A percentile compares a stretch with the other conserved stretches of the same genome.
Evolutionary conservation across 2,329 filamentous ascomycete genomes (phyloP).

Genomic region (Fusarium camptoceras): DNA sequence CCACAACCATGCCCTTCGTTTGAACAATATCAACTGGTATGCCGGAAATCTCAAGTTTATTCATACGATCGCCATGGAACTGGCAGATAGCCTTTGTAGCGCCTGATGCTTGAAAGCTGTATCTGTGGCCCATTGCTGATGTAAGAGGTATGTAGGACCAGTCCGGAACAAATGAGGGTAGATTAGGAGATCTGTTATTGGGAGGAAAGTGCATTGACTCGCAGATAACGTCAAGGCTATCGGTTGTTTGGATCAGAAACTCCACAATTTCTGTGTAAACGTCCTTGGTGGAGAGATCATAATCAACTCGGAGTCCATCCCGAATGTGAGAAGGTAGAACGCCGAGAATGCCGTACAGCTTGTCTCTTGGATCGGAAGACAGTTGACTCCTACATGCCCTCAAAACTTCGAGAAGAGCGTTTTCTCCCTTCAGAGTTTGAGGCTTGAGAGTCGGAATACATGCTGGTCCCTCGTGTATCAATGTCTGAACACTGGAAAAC

Average conservation of each 20-base stretch:
- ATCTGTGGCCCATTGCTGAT: slow-evolving; percentile 15
- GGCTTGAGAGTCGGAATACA: slow-evolving; percentile 10
- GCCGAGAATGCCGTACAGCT: slow-evolving; percentile 20
- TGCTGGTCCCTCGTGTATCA: slow-evolving; percentile 15
- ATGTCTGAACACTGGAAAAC: slow-evolving; percentile 15
- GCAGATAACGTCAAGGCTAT: slow-evolving; percentile 20
- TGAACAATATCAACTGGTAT: slow-evolving; percentile 10
- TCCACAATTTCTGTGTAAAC: slow-evolving; percentile 28
- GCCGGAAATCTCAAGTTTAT: slow-evolving; percentile 23
- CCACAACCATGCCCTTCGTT: slow-evolving; percentile 19
- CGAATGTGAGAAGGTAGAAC: slow-evolving; percentile 9
- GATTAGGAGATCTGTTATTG: slow-evolving; percentile 4
- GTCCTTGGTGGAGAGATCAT: slow-evolving; percentile 24
- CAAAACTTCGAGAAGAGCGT: slow-evolving; percentile 13
- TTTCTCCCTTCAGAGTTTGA: background rate
- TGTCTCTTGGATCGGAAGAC: slow-evolving; percentile 25
- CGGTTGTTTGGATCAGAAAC: slow-evolving; percentile 26
- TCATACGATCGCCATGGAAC: slow-evolving; percentile 17
- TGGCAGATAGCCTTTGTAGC: background rate
- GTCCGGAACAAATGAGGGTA: slow-evolving; percentile 29
- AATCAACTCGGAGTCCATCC: slow-evolving; percentile 5
- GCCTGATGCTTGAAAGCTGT: slow-evolving; percentile 10
- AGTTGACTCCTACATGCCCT: slow-evolving; percentile 20
- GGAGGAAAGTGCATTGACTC: slow-evolving; percentile 25
- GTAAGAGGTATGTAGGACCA: slow-evolving; percentile 31